A percentile compares a stretch with the other conserved stretches of the same genome.
phyloP scores from a whole-genome alignment of 164 flowering plant genomes.

The Hamamelis virginiana region DNA sequence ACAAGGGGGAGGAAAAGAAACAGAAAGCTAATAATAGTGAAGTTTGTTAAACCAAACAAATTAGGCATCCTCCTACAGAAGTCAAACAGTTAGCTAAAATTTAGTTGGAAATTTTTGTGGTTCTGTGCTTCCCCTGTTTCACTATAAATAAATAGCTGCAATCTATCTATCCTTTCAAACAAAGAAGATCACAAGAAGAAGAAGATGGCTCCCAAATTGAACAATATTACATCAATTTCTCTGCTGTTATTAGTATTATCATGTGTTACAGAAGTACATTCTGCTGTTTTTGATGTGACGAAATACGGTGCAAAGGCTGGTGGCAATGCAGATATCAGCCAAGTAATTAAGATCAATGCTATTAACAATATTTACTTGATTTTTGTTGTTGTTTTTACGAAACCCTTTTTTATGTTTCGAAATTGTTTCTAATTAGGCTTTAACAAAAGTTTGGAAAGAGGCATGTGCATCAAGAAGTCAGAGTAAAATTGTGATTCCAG shows the following conservation, averaged over 20 bases:
- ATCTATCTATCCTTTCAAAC: too few relatives aligned
- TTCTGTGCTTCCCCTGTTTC: not conserved
- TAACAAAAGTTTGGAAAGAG: conserved; percentile 16
- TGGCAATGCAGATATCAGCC: conserved; percentile 21
- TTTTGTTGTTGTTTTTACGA: not conserved
- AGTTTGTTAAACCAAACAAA: too few relatives aligned
- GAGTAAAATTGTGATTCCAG: conserved; percentile 16
- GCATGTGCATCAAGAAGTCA: conserved; percentile 15
- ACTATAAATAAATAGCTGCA: not conserved
- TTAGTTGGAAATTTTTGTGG: not conserved
- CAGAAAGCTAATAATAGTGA: too few relatives aligned
- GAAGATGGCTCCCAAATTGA: too few relatives aligned
- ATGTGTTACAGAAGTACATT: not conserved
- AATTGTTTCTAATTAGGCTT: conserved; percentile 14
- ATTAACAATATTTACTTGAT: not conserved
- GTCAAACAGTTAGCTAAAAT: not conserved
- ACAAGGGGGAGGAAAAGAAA: too few relatives aligned
- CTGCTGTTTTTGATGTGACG: conserved; percentile 6
- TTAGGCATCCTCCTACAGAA: too few relatives aligned
- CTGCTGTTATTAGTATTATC: too few relatives aligned
- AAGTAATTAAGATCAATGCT: conserved; percentile 8
- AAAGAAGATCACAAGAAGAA: too few relatives aligned
- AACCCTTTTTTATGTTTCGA: too few relatives aligned
- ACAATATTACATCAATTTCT: too few relatives aligned
- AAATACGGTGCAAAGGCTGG: conserved; percentile 28